Base-by-base conservation (phyloP, 108 stramenopile genomes). In the Skeletonema potamos region DNA sequence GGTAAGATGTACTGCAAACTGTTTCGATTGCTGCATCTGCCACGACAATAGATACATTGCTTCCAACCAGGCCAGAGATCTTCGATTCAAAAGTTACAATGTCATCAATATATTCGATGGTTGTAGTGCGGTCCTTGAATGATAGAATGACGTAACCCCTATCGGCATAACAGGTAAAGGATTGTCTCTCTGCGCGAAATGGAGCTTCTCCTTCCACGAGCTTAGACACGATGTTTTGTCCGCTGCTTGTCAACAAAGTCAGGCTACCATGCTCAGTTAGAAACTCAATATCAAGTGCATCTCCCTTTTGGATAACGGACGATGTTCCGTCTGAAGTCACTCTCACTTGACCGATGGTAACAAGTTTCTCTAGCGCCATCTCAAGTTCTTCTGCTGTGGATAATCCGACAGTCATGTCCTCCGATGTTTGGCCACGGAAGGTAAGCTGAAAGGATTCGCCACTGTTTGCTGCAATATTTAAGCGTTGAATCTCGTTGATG, bases 121-220 rank as follows among this genome's bases (percentile, higher is more conserved):
- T 77, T 6, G 54, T 39, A 18, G 68, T 76, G 12, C 17, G 36
- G 29, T 71, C 74, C 22, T 65, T 58, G 39, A 75, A 70, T 3
- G 54, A 58, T 17, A 81, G 58, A 20, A 70, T 58, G 24, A 74
- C 27, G 34, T 58, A 76, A 1, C 79, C 79, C 13, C 76, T 70
- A 54, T 58, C 58, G 29, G 78, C 82, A 62, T 79, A 54, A 46
- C 89, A 89, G 34, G 28, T 18, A 32, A 89, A 62, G 0, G 82
- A 78, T 46, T 89, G 89, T 30, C 74, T 71, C 61, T 87, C 87
- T n/a, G 56, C 34, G 4, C 85, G 82, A 66, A 78, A 85, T 10
- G 87, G 86, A 36, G 87, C 86, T 55, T 88, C 87, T 15, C 89
- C 89, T 29, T 77, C 65, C n/a, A 46, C 24, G 22, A 65, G 9